Percentiles rank a stretch among this genome's conserved stretches.
These are phyloP conservation scores for Crithidia sp. DNA, from an alignment of 208 protist species.

Conservation along the genomic window DNA sequence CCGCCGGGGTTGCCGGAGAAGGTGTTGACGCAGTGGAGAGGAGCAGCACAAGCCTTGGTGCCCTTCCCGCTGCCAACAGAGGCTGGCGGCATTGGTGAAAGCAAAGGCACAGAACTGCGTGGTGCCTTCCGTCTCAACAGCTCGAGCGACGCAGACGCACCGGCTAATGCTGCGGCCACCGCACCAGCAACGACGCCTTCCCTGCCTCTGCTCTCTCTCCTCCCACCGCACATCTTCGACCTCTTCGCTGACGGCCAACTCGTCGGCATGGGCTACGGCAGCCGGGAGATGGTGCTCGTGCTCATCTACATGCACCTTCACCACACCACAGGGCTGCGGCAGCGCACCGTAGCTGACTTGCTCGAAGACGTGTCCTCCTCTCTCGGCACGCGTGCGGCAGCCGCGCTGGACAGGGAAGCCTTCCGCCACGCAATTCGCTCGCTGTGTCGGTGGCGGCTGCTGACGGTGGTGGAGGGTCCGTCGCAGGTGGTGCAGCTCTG, in stretches of 20 bases:
- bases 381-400: constrained; percentile 68
- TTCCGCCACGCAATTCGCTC: constrained; percentile 54
- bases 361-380: constrained; percentile 78
- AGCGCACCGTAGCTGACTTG: constrained; percentile 66
- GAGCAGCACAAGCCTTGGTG: constrained; percentile 3
- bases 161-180: background rate
- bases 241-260: constrained; percentile 57
- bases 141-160: background rate
- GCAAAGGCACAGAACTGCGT: background rate
- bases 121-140: too few species aligned
- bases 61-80: background rate
- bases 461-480: constrained; percentile 36
- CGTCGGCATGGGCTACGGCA: constrained; percentile 62
- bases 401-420: constrained; percentile 61
- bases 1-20: constrained; percentile 10
- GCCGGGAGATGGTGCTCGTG: constrained; percentile 56
- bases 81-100: background rate
- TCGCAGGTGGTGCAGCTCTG: constrained; percentile 46
- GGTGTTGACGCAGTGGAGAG: constrained; percentile 10
- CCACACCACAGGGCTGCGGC: constrained; percentile 42
- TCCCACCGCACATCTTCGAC: constrained; percentile 50
- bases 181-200: background rate
- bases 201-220: constrained; percentile 24
- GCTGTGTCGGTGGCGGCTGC: constrained; percentile 60
- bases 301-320: constrained; percentile 70